Evolutionary conservation across 2,329 filamentous ascomycete genomes (phyloP), one percentile per base, ranked within the genome.

Genomic region (Ceratocystis colombiana): DNA sequence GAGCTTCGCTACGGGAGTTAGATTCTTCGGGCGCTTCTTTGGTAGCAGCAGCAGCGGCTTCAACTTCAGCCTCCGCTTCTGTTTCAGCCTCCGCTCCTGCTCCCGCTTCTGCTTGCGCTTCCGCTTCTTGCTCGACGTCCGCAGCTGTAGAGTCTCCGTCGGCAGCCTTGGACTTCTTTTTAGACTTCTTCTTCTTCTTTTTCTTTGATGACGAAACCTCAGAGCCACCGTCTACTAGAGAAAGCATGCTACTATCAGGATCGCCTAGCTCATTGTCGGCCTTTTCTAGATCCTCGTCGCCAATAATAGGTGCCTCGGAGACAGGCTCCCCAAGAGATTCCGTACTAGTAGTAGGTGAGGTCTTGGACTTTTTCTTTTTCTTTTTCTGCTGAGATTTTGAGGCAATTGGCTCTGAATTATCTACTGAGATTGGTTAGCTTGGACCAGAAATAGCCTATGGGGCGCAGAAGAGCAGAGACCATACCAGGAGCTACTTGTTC

Each of bases 341-440:
- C 6, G 44, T 37, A 46, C n/a, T 46, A 57, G 61, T 46, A 25
- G 55, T 61, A 12, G 55, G 57, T 8, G 66, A 41, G 44, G 22
- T 68, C 57, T 66, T 66, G 46, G 30, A 45, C 61, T 64, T 64
- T 45, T 61, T 64, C 61, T 64, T 62, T 53, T 66, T 67, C 57
- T 65, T 68, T 15, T 64, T 66, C 25, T 68, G 62, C 64, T 53
- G 46, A n/a, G 59, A 46, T 62, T 53, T 64, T 62, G 57, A 22
- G 28, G 44, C 17, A 22, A 37, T 8, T 28, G 33, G 17, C 44
- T 61, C 50, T 17, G 50, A 61, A 41, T 41, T 53, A 28, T 46
- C 57, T 28, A 45, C 25, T 20, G 28, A 37, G 30, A 37, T 22
- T 41, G 37, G 64, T 59, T 59, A 59, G 55, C 28, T 20, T 59